Percentiles rank a stretch among this genome's conserved stretches.
Evolutionary conservation across 805 yeast genomes (phyloP).

Genomic region (Saccharomycopsis malanga): DNA sequence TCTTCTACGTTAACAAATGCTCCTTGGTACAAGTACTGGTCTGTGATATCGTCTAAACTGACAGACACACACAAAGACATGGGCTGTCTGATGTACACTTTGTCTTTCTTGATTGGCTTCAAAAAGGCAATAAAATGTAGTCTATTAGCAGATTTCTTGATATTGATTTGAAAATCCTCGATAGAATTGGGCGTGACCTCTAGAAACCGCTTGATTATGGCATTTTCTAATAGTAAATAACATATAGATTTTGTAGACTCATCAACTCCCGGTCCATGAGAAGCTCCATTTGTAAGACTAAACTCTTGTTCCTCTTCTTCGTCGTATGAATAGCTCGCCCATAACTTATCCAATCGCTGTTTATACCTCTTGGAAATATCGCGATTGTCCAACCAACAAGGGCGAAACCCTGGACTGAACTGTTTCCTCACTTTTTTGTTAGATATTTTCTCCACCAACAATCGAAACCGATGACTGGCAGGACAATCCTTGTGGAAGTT

Average conservation of each 20-base stretch:
- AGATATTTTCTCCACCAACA: slow-evolving; percentile 16
- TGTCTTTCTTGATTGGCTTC: slow-evolving; percentile 19
- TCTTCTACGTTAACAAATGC: not conserved
- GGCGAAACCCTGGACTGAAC: slow-evolving; percentile 18
- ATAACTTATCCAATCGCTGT: slow-evolving; percentile 2
- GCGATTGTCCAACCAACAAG: slow-evolving; percentile 6
- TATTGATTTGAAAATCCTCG: slow-evolving; percentile 20
- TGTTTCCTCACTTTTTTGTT: slow-evolving; percentile 16
- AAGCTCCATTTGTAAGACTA: not conserved
- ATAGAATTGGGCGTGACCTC: slow-evolving; percentile 14
- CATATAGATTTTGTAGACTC: not conserved
- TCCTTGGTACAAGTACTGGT: slow-evolving; percentile 6
- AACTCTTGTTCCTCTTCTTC: not conserved
- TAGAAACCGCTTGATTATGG: slow-evolving; percentile 14
- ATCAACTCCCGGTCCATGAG: not conserved
- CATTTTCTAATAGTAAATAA: slow-evolving; percentile 15
- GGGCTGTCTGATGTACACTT: slow-evolving; percentile 21
- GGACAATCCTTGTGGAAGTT: slow-evolving; percentile 12
- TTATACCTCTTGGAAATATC: slow-evolving; percentile 7
- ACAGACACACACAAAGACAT: slow-evolving; percentile 20
- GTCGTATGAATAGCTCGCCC: not conserved
- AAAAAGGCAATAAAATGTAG: slow-evolving; percentile 19
- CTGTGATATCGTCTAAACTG: slow-evolving; percentile 12
- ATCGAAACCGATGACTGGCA: slow-evolving; percentile 4
- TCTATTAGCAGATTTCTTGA: slow-evolving; percentile 7